These are phyloP conservation scores for Magnolia kwangsiensis DNA, from an alignment of 164 flowering plant species.

Conservation along the genomic window DNA sequence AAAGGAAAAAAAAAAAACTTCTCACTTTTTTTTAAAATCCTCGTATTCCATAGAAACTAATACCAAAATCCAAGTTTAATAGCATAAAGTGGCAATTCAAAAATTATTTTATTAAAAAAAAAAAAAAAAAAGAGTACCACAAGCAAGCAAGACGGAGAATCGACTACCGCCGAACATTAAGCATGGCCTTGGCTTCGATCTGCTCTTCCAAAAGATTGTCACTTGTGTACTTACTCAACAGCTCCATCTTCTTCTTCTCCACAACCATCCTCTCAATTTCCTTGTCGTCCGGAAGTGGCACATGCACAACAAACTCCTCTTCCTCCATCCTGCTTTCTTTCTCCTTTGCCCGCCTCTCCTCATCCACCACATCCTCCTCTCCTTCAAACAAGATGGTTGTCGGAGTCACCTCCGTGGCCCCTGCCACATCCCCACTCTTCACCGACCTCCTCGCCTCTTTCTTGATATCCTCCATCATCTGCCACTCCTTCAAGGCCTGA, in stretches of 20 bases:
- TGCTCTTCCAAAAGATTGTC: constrained; percentile 69
- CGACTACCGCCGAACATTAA: constrained; percentile 61
- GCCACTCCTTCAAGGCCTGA: constrained; percentile 68
- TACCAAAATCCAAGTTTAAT: no score
- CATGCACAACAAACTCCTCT: constrained; percentile 11
- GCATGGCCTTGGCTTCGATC: constrained; percentile 79
- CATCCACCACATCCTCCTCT: constrained; percentile 91
- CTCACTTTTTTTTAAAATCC: no score
- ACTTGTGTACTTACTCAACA: constrained; percentile 73
- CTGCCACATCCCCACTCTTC: constrained; percentile 76
- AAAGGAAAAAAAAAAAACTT: no score
- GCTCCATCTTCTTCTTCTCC: constrained; percentile 93
- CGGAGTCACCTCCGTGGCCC: constrained; percentile 13
- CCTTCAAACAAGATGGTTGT: constrained; percentile 57
- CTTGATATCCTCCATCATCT: constrained; percentile 60
- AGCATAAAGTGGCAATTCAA: no score
- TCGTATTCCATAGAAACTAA: no score
- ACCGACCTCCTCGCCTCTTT: constrained; percentile 74
- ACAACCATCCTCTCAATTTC: constrained; percentile 92
- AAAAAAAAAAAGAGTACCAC: no score
- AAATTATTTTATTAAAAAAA: no score
- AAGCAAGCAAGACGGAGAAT: no score
- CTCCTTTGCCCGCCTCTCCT: constrained; percentile 45
- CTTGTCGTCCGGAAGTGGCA: constrained; percentile 87
- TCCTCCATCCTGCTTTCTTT: constrained; percentile 34